Percentiles rank a stretch among this genome's conserved stretches.
phyloP scores from a whole-genome alignment of 768 basidiomycete species.

The Boletus rubescentipes region DNA sequence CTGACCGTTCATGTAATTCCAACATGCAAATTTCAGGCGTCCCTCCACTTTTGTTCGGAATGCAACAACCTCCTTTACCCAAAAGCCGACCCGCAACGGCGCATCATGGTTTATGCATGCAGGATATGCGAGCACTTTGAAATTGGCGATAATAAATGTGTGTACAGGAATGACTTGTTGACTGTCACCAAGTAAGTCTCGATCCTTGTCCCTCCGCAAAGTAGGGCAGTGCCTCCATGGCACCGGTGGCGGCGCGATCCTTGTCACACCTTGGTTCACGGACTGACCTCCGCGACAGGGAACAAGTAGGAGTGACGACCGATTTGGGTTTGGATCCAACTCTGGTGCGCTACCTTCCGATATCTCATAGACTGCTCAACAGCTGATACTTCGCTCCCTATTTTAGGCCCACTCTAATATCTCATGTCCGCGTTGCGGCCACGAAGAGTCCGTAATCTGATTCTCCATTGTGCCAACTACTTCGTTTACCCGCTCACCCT shows the following conservation, averaged over 20 bases:
- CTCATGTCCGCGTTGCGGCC: constrained; percentile 75
- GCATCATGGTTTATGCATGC: constrained; percentile 87
- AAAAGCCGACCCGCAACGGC: constrained; percentile 82
- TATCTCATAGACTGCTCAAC: background rate
- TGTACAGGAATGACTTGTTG: constrained; percentile 90
- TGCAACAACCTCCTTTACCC: constrained; percentile 96
- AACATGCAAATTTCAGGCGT: constrained; percentile 48
- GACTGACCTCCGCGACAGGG: constrained; percentile 47
- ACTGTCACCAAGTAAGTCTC: constrained; percentile 82
- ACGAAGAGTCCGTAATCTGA: constrained; percentile 68
- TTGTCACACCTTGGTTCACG: background rate
- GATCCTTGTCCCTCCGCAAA: background rate
- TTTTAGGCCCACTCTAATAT: constrained; percentile 80
- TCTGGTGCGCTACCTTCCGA: constrained; percentile 48
- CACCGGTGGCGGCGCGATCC: constrained; percentile 15
- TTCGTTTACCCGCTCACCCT: constrained; percentile 10
- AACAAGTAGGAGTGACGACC: constrained; percentile 88
- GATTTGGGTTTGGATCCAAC: constrained; percentile 90
- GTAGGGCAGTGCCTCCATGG: background rate
- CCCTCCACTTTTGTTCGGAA: constrained; percentile 89
- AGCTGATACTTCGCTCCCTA: background rate
- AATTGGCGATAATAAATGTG: constrained; percentile 81
- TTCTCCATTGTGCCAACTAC: background rate
- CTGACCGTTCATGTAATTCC: background rate
- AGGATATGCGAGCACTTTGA: constrained; percentile 89